Evolutionary conservation across 2,329 filamentous ascomycete species (phyloP), one percentile per base, ranked within the genome.

Genomic region (Colletotrichum sp.): DNA sequence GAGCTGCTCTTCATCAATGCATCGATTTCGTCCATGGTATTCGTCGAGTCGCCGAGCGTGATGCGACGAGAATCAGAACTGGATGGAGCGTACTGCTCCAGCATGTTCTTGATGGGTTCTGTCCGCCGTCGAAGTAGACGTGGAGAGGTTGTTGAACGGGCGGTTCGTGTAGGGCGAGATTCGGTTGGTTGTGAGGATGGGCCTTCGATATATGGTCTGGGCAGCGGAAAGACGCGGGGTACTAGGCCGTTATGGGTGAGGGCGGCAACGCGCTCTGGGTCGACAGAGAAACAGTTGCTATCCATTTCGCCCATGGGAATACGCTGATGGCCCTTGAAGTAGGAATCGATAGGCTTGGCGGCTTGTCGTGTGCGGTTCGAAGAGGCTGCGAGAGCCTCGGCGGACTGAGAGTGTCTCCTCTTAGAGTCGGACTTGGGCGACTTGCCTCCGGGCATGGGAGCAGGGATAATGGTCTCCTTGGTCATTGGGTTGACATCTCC

Each of bases 401-500:
- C 76, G 5, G 78, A 77, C 39, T 86, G 85, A n/a, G 86, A 86
- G 71, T 86, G 83, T 75, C 83, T 83, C 77, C 85, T 81, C 80
- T 87, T 87, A 70, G 83, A 83, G 5, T 83, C 83, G 10, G 89
- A 87, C 80, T 87, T 87, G 69, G 83, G 83, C 12, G 89, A 87
- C 80, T 87, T 87, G 70, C 83, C 83, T 6, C 83, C 83, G 13
- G 89, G 87, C 18, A 86, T 85, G 13, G 81, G 79, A 9, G 84
- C 79, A 55, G 88, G 76, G n/a, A 85, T 68, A 24, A 92, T 91
- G 24, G 89, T 90, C 75, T 93, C 83, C 84, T 98, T 99, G 2
- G 96, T 98, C 79, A 96, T 97, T 3, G 97, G 97, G 83, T 99
- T 94, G 61, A 98, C 85, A 79, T 98, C 94, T 43, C 97, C 97